phyloP scores from a whole-genome alignment of 768 basidiomycete genomes.

The Suillus sp. region DNA sequence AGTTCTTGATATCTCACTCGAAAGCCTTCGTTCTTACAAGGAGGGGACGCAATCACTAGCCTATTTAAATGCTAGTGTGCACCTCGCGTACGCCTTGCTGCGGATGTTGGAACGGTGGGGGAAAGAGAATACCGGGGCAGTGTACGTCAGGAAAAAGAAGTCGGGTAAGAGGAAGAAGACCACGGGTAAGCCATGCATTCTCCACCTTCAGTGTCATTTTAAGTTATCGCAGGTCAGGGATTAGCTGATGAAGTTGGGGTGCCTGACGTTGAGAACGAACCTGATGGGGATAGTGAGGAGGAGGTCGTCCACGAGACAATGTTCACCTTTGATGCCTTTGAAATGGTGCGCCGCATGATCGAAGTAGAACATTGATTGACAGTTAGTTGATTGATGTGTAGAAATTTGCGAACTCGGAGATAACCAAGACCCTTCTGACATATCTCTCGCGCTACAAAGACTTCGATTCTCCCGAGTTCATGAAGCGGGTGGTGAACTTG shows the following conservation, averaged over 20 bases:
- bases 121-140: conserved; percentile 62
- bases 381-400: conserved; percentile 35
- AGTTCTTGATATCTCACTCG: conserved; percentile 84
- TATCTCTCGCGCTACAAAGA: conserved; percentile 87
- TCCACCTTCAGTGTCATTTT: conserved; percentile 13
- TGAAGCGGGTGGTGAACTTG: conserved; percentile 88
- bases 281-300: conserved; percentile 52
- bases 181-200: conserved; percentile 41
- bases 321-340: conserved; percentile 91
- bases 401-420: conserved; percentile 89
- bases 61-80: conserved; percentile 85
- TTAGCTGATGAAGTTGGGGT: conserved; percentile 60
- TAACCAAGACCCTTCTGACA: conserved; percentile 79
- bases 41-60: conserved; percentile 75
- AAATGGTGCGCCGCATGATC: conserved; percentile 59
- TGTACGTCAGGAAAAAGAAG: conserved; percentile 76
- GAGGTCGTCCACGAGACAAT: conserved; percentile 78
- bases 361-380: conserved; percentile 21
- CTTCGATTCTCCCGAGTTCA: conserved; percentile 71
- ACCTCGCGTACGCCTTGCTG: conserved; percentile 83
- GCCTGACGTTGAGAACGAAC: conserved; percentile 66
- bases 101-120: conserved; percentile 89
- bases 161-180: conserved; percentile 54
- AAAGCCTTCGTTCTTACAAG: conserved; percentile 76
- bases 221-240: conserved; percentile 35